A percentile compares a stretch with the other conserved stretches of the same genome.
phyloP scores from a whole-genome alignment of 2,329 filamentous ascomycete species.

The Gnomoniopsis sp. region DNA sequence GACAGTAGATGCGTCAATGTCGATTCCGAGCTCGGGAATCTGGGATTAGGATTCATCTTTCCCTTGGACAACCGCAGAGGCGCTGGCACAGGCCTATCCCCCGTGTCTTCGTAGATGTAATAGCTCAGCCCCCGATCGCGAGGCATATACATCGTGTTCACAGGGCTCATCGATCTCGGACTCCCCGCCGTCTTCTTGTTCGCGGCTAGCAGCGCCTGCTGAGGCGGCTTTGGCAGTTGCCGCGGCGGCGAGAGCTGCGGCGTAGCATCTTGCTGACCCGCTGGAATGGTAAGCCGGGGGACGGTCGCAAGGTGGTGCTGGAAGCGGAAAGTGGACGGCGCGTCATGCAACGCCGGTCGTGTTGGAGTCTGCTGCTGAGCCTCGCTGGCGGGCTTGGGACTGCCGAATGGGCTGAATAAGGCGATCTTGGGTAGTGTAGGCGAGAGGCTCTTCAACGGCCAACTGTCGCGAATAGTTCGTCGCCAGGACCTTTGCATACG shows the following conservation, averaged over 20 bases:
- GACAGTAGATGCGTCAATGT: conserved; percentile 49
- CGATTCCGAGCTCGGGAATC: conserved; percentile 39
- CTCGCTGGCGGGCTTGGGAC: not conserved
- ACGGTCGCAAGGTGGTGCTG: conserved; percentile 11
- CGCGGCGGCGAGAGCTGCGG: conserved; percentile 13
- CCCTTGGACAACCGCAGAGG: conserved; percentile 4
- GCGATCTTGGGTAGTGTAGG: conserved; percentile 35
- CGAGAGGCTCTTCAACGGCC: conserved; percentile 24
- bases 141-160: not conserved
- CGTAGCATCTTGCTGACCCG: conserved; percentile 2
- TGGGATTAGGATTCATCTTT: conserved; percentile 21
- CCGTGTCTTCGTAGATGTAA: conserved; percentile 12
- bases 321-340: conserved; percentile 3
- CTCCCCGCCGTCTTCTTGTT: not conserved
- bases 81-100: conserved; percentile 8
- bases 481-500: conserved; percentile 11
- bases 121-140: conserved; percentile 13
- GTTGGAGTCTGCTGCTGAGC: not conserved
- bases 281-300: conserved; percentile 1
- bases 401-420: not conserved
- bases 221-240: conserved; percentile 17
- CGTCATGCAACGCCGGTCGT: not conserved
- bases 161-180: not conserved
- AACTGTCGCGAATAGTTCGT: conserved; percentile 23
- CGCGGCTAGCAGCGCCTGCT: conserved; percentile 13